Evolutionary conservation across 331 rosid genomes (phyloP).

Genomic region (Malus hybrid): DNA sequence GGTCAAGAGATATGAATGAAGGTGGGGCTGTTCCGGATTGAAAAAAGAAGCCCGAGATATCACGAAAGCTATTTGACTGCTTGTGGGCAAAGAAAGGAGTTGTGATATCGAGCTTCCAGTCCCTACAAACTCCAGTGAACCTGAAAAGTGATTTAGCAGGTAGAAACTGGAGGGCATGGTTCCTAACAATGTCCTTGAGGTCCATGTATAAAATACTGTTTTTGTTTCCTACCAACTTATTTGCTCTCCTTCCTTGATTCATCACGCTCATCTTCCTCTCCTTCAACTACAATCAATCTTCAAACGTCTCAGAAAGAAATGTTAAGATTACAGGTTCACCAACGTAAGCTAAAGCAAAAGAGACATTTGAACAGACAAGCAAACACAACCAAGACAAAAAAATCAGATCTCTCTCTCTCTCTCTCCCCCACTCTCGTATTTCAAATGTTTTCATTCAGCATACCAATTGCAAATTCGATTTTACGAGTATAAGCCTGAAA

Average conservation of each 20-base stretch:
- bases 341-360: background rate
- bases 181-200: constrained; percentile 20
- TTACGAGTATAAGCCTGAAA: too few species aligned
- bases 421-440: background rate
- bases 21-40: background rate
- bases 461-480: too few species aligned
- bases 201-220: constrained; percentile 22
- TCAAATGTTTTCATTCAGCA: background rate
- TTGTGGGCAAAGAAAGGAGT: constrained; percentile 33
- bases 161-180: constrained; percentile 22
- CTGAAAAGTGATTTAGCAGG: constrained; percentile 36
- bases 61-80: constrained; percentile 20
- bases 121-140: constrained; percentile 28
- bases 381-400: too few species aligned
- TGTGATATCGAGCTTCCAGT: constrained; percentile 23
- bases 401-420: too few species aligned
- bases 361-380: background rate
- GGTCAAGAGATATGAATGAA: constrained; percentile 20
- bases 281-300: constrained; percentile 7
- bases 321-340: background rate
- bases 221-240: background rate
- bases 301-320: background rate
- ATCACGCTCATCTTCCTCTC: background rate
- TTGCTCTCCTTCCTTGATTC: constrained; percentile 13
- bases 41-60: constrained; percentile 19